Conservation (phyloP, 106 monocot species). For the Allium sativum region DNA sequence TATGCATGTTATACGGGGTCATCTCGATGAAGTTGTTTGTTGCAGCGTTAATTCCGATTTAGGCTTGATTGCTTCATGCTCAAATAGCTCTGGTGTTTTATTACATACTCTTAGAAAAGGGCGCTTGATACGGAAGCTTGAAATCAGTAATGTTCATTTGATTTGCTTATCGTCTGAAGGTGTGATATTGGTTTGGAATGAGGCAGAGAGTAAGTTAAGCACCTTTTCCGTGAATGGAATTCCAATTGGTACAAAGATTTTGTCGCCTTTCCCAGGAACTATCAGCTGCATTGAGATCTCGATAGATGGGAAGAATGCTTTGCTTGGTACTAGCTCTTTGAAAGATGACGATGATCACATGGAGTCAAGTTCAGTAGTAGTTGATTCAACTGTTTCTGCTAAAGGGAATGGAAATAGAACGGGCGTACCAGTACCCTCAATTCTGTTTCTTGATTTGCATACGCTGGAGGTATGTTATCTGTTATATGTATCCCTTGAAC, state of each 20-base stretch:
- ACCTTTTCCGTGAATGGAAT: slow-evolving; percentile 89
- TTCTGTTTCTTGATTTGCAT: slow-evolving; percentile 73
- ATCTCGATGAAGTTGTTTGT: slow-evolving; percentile 65
- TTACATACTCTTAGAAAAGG: slow-evolving; percentile 78
- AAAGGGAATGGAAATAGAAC: slow-evolving; percentile 14
- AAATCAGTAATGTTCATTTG: slow-evolving; percentile 31
- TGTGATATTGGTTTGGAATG: slow-evolving; percentile 69
- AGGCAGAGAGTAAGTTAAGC: slow-evolving; percentile 33
- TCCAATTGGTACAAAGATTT: slow-evolving; percentile 32
- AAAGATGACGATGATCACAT: slow-evolving; percentile 4
- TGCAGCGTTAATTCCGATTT: slow-evolving; percentile 71
- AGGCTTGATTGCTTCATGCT: slow-evolving; percentile 72
- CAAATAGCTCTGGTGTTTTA: slow-evolving; percentile 49
- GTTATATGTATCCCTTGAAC: too few species aligned
- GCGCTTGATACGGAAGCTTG: slow-evolving; percentile 56
- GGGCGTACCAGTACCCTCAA: slow-evolving; percentile 57
- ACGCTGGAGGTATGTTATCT: slow-evolving; percentile 47
- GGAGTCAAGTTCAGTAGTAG: slow-evolving; percentile 10
- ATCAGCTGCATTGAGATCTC: slow-evolving; percentile 81
- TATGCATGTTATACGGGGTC: slow-evolving; percentile 78
- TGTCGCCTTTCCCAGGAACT: slow-evolving; percentile 46
- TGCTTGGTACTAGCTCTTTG: slow-evolving; percentile 51
- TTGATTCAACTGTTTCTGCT: neutral
- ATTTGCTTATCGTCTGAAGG: slow-evolving; percentile 73
- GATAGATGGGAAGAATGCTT: slow-evolving; percentile 52